Evolutionary conservation across 208 protist species (phyloP), one percentile per base, ranked within the genome.

Genomic region (Chromosphaera perkinsii): DNA sequence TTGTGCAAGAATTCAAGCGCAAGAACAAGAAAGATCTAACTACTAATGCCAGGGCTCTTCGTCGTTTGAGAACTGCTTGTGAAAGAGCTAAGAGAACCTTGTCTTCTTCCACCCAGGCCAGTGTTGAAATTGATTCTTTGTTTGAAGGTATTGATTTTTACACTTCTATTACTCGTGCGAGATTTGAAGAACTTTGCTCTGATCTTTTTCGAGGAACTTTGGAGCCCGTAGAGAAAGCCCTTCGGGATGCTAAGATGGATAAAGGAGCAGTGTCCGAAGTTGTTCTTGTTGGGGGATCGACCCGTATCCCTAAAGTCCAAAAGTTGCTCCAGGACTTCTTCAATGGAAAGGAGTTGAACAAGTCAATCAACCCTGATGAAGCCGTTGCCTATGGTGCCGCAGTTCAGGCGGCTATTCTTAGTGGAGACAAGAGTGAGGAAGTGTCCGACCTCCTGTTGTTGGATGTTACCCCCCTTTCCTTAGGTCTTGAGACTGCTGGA

Each of bases 331-430:
- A 90, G 35, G 72, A 77, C 48, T 77, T 67, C 48, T 77, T 77
- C 66, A 68, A 72, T 51, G 72, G 72, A 40, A 67, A 67, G 58
- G 66, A 67, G 66, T 59, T 90, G 29, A 92, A 90, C 85, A 90
- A 90, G 77, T 85, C 78, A 17, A 94, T 98, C 86, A 97, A 98
- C 82, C 94, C 93, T 55, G 95, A 98, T 80, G 95, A 98, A 85
- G 94, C 95, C 27, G 94, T 98, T 20, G 95, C 94, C 33, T 94
- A 94, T 81, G 92, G 92, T 64, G 92, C 92, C 36, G 93, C 95
- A 42, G 92, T 97, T 56, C 93, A 98, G 86, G 95, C 92, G 37
- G 87, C 91, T 77, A 93, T 98, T 65, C 86, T 97, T 27, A 73
- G 86, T 10, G 84, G 82, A 42, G 66, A 77, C 57, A 76, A 79